Percentiles rank a stretch among this genome's conserved stretches.
These are phyloP conservation scores for Cladophialophora psammophila DNA, from an alignment of 2,329 filamentous ascomycete genomes.

Conservation along the genomic window DNA sequence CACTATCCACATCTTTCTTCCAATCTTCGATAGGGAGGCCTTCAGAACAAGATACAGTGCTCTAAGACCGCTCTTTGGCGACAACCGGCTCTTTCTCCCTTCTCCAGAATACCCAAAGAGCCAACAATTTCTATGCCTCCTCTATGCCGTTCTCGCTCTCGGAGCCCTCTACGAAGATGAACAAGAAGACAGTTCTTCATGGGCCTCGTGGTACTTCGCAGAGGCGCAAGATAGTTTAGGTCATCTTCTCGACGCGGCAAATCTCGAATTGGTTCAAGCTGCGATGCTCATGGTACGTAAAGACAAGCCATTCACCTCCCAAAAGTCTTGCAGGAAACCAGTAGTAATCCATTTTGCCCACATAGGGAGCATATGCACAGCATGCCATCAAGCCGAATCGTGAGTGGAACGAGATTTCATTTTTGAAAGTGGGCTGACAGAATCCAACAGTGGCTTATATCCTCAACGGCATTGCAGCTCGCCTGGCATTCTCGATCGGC, in stretches of 20 bases:
- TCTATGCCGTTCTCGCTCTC: conserved; percentile 20
- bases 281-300: conserved; percentile 20
- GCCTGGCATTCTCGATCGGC: too few species aligned
- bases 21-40: background rate
- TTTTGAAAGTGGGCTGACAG: too few species aligned
- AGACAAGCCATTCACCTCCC: too few species aligned
- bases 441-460: too few species aligned
- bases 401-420: background rate
- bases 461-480: too few species aligned
- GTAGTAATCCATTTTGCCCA: too few species aligned
- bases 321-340: too few species aligned
- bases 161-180: conserved; percentile 16
- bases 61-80: conserved; percentile 6
- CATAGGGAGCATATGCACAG: conserved; percentile 19
- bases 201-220: conserved; percentile 17
- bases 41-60: conserved; percentile 13
- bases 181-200: conserved; percentile 16
- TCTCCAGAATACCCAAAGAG: background rate
- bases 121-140: conserved; percentile 11
- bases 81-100: background rate
- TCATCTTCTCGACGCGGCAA: conserved; percentile 3
- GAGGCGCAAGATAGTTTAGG: conserved; percentile 10
- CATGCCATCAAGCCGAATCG: conserved; percentile 17
- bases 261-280: conserved; percentile 15
- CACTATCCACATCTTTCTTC: conserved; percentile 17